Percentiles rank a stretch among this genome's conserved stretches.
Evolutionary conservation across 768 basidiomycete genomes (phyloP).

Genomic region (Suillus variegatus): DNA sequence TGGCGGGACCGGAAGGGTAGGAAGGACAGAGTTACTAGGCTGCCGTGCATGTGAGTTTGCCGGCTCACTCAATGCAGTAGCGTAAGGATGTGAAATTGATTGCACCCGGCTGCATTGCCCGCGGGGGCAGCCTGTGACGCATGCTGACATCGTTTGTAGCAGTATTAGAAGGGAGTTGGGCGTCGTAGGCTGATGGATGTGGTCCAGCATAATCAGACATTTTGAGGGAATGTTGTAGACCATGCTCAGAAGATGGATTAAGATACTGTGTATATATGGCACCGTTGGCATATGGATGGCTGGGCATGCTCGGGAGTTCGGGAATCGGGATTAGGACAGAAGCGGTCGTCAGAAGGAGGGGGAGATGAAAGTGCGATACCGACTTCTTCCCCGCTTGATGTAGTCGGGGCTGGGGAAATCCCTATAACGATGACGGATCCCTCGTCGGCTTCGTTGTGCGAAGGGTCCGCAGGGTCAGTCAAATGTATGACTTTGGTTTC

Average conservation of each 20-base stretch:
- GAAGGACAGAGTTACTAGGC: background rate
- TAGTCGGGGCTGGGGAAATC: constrained; percentile 34
- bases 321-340: constrained; percentile 13
- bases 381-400: constrained; percentile 28
- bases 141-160: constrained; percentile 31
- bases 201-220: constrained; percentile 42
- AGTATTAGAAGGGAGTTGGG: constrained; percentile 15
- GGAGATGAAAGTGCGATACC: constrained; percentile 49
- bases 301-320: constrained; percentile 23
- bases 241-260: background rate
- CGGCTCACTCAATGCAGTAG: constrained; percentile 36
- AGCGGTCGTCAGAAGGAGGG: constrained; percentile 22
- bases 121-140: constrained; percentile 40
- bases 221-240: constrained; percentile 19
- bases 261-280: constrained; percentile 18
- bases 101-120: constrained; percentile 29
- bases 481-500: constrained; percentile 24
- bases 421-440: constrained; percentile 13
- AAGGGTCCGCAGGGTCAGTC: background rate
- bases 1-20: background rate
- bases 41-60: constrained; percentile 53
- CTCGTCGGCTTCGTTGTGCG: constrained; percentile 1
- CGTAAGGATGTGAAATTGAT: constrained; percentile 52
- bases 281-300: constrained; percentile 40
- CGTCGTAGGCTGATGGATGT: constrained; percentile 36